phyloP scores from a whole-genome alignment of 495 filamentous ascomycete species.

The Neurospora sublineolata region DNA sequence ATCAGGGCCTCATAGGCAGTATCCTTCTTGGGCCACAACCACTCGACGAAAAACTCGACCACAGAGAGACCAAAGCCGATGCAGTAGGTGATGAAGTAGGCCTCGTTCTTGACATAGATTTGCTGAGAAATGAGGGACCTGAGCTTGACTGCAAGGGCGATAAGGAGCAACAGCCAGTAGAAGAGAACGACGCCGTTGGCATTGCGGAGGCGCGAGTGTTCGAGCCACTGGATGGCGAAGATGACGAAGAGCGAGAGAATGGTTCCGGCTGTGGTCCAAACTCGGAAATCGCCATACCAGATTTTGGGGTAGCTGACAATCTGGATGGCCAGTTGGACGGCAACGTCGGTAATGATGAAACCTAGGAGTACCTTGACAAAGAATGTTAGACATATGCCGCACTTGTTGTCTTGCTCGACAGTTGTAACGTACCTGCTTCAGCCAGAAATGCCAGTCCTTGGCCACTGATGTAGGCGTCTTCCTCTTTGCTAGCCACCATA shows the following conservation, averaged over 20 bases:
- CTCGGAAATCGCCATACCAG: slow-evolving; percentile 75
- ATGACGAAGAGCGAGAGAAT: slow-evolving; percentile 71
- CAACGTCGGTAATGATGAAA: slow-evolving; percentile 54
- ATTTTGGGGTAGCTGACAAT: slow-evolving; percentile 55
- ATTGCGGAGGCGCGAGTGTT: slow-evolving; percentile 79
- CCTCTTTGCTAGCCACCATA: slow-evolving; percentile 50
- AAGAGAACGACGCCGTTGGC: slow-evolving; percentile 89
- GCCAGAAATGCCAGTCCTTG: slow-evolving; percentile 93
- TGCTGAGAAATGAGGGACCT: slow-evolving; percentile 75
- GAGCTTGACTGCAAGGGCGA: slow-evolving; percentile 72
- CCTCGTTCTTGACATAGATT: slow-evolving; percentile 47
- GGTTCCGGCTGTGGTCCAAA: slow-evolving; percentile 75
- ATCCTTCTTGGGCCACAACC: slow-evolving; percentile 78
- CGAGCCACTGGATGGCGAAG: slow-evolving; percentile 79
- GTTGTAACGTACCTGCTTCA: slow-evolving; percentile 59
- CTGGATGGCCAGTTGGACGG: slow-evolving; percentile 66
- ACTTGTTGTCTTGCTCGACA: neutral
- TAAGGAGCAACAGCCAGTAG: slow-evolving; percentile 88
- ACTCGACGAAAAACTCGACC: slow-evolving; percentile 74
- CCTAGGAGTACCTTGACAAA: slow-evolving; percentile 51
- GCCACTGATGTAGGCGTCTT: slow-evolving; percentile 55
- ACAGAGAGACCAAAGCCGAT: slow-evolving; percentile 60
- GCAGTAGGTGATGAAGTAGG: slow-evolving; percentile 73
- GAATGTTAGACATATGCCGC: neutral
- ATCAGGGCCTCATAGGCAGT: slow-evolving; percentile 73